phyloP scores from a whole-genome alignment of 2,329 filamentous ascomycete species.

The Monosporascus cannonballus region DNA sequence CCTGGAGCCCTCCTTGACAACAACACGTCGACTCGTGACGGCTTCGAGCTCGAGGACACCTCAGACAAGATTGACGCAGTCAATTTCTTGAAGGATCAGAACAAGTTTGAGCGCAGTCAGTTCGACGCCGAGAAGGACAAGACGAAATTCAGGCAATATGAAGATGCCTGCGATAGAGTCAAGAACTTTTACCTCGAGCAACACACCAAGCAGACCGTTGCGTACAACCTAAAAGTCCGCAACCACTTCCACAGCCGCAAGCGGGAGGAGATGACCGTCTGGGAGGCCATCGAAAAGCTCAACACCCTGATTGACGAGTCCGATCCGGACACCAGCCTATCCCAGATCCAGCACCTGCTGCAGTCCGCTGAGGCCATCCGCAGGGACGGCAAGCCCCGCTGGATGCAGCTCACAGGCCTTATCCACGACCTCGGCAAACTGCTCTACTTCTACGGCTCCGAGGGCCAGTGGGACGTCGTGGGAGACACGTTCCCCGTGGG shows the following conservation, averaged over 20 bases:
- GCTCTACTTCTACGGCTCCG: constrained; percentile 73
- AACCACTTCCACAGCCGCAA: constrained; percentile 60
- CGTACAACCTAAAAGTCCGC: constrained; percentile 79
- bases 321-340: constrained; percentile 81
- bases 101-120: constrained; percentile 45
- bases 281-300: constrained; percentile 89
- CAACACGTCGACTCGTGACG: constrained; percentile 20
- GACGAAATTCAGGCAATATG: constrained; percentile 74
- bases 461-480: constrained; percentile 90
- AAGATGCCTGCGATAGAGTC: constrained; percentile 75
- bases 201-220: constrained; percentile 66
- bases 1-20: constrained; percentile 24
- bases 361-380: constrained; percentile 87
- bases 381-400: constrained; percentile 73
- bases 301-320: constrained; percentile 87
- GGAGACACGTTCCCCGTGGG: constrained; percentile 80
- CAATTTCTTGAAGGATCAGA: constrained; percentile 43
- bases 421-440: constrained; percentile 79
- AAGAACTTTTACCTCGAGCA: constrained; percentile 79
- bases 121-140: constrained; percentile 76
- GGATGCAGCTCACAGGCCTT: constrained; percentile 74
- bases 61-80: constrained; percentile 48
- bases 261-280: constrained; percentile 71
- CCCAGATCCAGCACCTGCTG: constrained; percentile 83
- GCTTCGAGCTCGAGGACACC: constrained; percentile 34